Conservation (phyloP, 192 early-diverging fungal species). For the Entrophospora sp. region DNA sequence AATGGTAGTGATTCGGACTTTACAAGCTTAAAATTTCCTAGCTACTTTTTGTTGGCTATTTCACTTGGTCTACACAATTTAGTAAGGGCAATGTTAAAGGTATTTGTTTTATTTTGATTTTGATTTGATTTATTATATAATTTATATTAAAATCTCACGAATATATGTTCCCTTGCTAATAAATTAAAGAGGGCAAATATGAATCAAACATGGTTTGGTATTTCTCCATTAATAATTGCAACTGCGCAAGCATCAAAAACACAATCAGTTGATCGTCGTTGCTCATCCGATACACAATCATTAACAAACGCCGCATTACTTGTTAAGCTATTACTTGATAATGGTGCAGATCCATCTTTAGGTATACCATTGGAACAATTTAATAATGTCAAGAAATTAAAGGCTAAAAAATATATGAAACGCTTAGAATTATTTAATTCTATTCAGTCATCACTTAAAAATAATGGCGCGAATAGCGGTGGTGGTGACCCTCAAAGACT, state of each 20-base stretch:
- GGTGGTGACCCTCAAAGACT: slow-evolving; percentile 13
- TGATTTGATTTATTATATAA: too few relatives aligned
- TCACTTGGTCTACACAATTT: slow-evolving; percentile 30
- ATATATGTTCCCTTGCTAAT: too few relatives aligned
- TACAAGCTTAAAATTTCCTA: slow-evolving; percentile 30
- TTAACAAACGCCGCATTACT: slow-evolving; percentile 21
- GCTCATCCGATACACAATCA: slow-evolving; percentile 21
- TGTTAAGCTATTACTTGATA: slow-evolving; percentile 27
- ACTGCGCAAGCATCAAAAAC: slow-evolving; percentile 4
- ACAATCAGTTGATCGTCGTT: slow-evolving; percentile 11
- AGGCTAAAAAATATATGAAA: slow-evolving; percentile 17
- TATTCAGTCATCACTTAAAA: not conserved
- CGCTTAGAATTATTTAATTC: not conserved
- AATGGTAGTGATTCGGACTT: slow-evolving; percentile 12
- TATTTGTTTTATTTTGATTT: not conserved
- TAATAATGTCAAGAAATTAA: slow-evolving; percentile 30
- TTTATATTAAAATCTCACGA: too few relatives aligned
- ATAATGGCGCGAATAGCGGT: too few relatives aligned
- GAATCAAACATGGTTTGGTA: slow-evolving; percentile 36
- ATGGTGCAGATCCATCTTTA: slow-evolving; percentile 32
- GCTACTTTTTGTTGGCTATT: slow-evolving; percentile 36
- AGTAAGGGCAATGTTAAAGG: slow-evolving; percentile 33
- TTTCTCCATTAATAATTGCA: slow-evolving; percentile 29
- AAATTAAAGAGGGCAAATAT: slow-evolving; percentile 30
- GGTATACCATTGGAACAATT: slow-evolving; percentile 35